Conservation (phyloP, 169 alveolate genomes). For the Plasmodium adleri region DNA sequence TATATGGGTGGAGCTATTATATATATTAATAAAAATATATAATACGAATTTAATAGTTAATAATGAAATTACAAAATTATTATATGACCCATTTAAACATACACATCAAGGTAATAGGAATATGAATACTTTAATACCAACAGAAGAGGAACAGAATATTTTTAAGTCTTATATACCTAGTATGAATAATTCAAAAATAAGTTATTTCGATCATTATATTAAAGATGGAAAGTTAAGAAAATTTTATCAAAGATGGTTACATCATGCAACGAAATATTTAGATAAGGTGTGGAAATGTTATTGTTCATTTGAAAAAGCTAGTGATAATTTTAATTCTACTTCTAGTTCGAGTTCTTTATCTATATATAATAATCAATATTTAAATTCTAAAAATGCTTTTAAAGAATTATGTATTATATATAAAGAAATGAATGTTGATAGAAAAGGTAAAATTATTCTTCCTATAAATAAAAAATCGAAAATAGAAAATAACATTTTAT, state of each 20-base stretch:
- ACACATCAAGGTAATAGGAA: slow-evolving; percentile 27
- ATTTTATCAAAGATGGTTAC: slow-evolving; percentile 77
- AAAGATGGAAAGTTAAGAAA: slow-evolving; percentile 54
- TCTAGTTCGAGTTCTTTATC: slow-evolving; percentile 5
- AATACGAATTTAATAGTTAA: slow-evolving; percentile 79
- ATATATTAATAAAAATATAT: slow-evolving; percentile 82
- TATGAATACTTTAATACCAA: slow-evolving; percentile 63
- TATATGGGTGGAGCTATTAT: slow-evolving; percentile 83
- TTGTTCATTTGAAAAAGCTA: slow-evolving; percentile 76
- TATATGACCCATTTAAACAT: slow-evolving; percentile 81
- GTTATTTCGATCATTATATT: slow-evolving; percentile 52
- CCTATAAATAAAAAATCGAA: slow-evolving; percentile 78
- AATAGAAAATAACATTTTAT: slow-evolving; percentile 34
- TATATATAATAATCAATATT: slow-evolving; percentile 42
- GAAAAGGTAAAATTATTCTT: slow-evolving; percentile 64
- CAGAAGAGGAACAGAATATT: slow-evolving; percentile 81
- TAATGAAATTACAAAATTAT: slow-evolving; percentile 77
- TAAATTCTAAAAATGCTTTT: slow-evolving; percentile 67
- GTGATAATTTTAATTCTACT: slow-evolving; percentile 11
- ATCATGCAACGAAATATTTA: slow-evolving; percentile 83
- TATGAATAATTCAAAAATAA: slow-evolving; percentile 17
- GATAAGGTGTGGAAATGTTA: slow-evolving; percentile 83
- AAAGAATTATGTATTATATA: slow-evolving; percentile 44
- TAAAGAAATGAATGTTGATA: slow-evolving; percentile 66
- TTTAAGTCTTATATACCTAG: slow-evolving; percentile 61